Base-by-base conservation (phyloP, 148 eudicot genomes). In the Spergularia marina region DNA sequence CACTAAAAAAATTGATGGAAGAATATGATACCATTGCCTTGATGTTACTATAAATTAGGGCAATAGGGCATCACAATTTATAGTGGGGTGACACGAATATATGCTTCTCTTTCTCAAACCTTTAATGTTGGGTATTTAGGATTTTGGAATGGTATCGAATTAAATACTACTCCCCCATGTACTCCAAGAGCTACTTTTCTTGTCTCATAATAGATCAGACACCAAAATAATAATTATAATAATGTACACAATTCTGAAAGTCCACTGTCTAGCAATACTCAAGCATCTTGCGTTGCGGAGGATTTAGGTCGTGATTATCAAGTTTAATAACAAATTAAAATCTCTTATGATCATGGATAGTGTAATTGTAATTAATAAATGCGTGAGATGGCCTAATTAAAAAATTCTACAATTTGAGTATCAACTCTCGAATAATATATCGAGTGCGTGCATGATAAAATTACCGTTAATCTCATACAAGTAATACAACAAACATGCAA, bases 71-170 rank as follows among this genome's bases (percentile, higher is more conserved):
- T 65, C 69, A 65, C 53, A 20, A 39, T 36, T 40, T 34, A 34
- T 44, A 44, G 49, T 44, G 52, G 41, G 25, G 69, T 7, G 69
- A n/a, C 69, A 40, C n/a, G 69, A 65, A 65, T 65, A 65, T 65
- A 65, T 65, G 69, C 69, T 41, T 41, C 69, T 6, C 69, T 65
- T 65, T 65, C 23, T 65, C 69, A 65, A 65, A 14, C 40, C n/a
- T 64, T 41, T 65, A 65, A 65, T 13, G 11, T 65, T 40, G 53
- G 23, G 69, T 41, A 65, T 65, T 51, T 39, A 65, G 16, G 44
- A 36, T 64, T 64, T 12, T 3, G 9, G 49, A 13, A 44, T 44
- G 49, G 68, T 64, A 64, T 34, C 66, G 3, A 30, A 63, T 63
- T 44, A 25, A 25, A 30, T 7, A 25, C 30, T 12, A 12, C 66